Evolutionary conservation across 148 eudicot genomes (phyloP), one percentile per base, ranked within the genome.

Genomic region (Pouteria glomerata): DNA sequence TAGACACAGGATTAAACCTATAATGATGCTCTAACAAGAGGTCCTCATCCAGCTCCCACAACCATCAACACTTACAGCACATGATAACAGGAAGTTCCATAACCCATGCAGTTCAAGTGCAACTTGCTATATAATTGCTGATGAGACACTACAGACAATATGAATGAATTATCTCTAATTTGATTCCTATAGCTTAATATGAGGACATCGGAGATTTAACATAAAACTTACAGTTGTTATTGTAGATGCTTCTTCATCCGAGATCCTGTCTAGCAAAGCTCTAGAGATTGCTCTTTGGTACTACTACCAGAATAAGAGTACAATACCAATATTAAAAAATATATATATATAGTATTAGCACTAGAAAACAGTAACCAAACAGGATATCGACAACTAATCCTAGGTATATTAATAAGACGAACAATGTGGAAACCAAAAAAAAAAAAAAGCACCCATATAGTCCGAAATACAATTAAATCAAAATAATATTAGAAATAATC

Each of bases 21-120:
- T 71, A 95, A 81, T 18, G 98, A 86, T 52, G 98, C 97, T 85
- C 96, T 78, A 37, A 95, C 96, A 77, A 95, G 98, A 73, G 98
- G 98, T 44, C 98, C 98, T 52, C 98, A 85, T 69, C 98, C 98
- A 75, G 98, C 98, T 73, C 98, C 98, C 50, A 95, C 98, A 76
- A 95, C 98, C 98, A 95, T 95, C 82, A 95, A 76, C 42, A 95
- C 91, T 97, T 94, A 68, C 23, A 68, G 63, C 77, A 75, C 31
- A 23, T 62, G 24, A 60, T 55, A 56, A 66, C 23, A 35, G 56
- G 12, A 51, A 34, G 23, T 6, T 1, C 15, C 60, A 57, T 18
- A 48, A 26, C 26, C 56, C 47, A 45, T 13, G 35, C 39, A 27
- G 56, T 12, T 15, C 2, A 29, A 66, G 13, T 47, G 57, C 41